Percentiles rank a stretch among this genome's conserved stretches.
phyloP scores from a whole-genome alignment of 129 eudicot species.

The Flaveria brownii region DNA sequence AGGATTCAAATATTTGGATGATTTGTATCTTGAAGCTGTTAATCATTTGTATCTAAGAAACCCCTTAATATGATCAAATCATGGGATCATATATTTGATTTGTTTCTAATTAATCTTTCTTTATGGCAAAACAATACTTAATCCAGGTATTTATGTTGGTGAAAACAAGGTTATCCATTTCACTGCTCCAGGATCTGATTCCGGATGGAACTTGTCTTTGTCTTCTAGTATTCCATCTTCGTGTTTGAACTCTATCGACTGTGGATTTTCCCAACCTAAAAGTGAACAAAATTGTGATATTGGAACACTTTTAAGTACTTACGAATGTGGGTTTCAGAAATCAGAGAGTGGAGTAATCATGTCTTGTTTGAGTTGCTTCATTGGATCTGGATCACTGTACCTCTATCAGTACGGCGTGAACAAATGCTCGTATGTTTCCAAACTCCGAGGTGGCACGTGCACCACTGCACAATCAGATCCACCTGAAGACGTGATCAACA shows the following conservation, averaged over 20 bases:
- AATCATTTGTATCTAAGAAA: not conserved
- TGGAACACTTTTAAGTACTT: constrained; percentile 27
- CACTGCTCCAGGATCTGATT: constrained; percentile 28
- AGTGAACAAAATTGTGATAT: not conserved
- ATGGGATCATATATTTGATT: not conserved
- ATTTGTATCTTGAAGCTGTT: not conserved
- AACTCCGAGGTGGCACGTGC: constrained; percentile 59
- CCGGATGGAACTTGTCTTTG: not conserved
- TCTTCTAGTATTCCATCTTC: constrained; percentile 1
- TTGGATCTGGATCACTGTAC: constrained; percentile 40
- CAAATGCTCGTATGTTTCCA: constrained; percentile 31
- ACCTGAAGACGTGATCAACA: constrained; percentile 40
- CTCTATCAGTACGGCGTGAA: constrained; percentile 45
- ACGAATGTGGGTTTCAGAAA: constrained; percentile 47
- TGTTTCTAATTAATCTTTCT: not conserved
- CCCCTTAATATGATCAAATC: not conserved
- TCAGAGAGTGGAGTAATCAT: constrained; percentile 45
- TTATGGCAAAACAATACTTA: not conserved
- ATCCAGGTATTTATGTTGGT: constrained; percentile 57
- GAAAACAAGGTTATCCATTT: constrained; percentile 60
- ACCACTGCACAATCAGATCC: constrained; percentile 53
- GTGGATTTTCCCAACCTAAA: constrained; percentile 30
- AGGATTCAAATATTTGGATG: not conserved
- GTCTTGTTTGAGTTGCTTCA: constrained; percentile 60
- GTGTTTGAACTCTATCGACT: not conserved